These are phyloP conservation scores for Corniculantispora saksenae DNA, from an alignment of 2,329 filamentous ascomycete genomes.

Conservation along the genomic window DNA sequence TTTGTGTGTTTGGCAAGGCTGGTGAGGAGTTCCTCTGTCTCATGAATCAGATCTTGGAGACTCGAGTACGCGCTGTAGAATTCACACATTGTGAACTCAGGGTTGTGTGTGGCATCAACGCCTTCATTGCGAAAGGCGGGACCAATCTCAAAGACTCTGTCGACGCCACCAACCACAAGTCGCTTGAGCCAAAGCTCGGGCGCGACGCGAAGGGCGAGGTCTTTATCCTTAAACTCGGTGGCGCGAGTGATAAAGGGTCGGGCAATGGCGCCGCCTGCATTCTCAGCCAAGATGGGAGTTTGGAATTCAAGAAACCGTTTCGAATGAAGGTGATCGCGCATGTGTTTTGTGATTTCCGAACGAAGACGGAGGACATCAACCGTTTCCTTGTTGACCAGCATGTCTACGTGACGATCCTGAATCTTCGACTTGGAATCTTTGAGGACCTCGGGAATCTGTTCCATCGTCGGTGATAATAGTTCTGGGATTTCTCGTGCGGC, in stretches of 20 bases:
- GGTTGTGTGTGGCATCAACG: slow-evolving; percentile 88
- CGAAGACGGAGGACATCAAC: slow-evolving; percentile 73
- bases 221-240: slow-evolving; percentile 71
- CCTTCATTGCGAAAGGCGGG: slow-evolving; percentile 92
- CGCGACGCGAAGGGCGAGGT: slow-evolving; percentile 80
- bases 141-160: slow-evolving; percentile 90
- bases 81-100: slow-evolving; percentile 96
- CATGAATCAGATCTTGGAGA: slow-evolving; percentile 70
- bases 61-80: slow-evolving; percentile 89
- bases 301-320: slow-evolving; percentile 81
- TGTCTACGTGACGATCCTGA: slow-evolving; percentile 80
- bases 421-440: slow-evolving; percentile 71
- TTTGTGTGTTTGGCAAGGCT: slow-evolving; percentile 57
- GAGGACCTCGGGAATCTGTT: slow-evolving; percentile 72
- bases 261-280: slow-evolving; percentile 84
- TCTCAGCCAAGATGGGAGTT: slow-evolving; percentile 81
- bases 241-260: slow-evolving; percentile 81
- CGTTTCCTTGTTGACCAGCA: slow-evolving; percentile 71
- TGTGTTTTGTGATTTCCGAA: slow-evolving; percentile 69
- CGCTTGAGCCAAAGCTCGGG: slow-evolving; percentile 96
- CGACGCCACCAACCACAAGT: slow-evolving; percentile 83
- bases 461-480: slow-evolving; percentile 75
- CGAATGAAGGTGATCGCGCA: slow-evolving; percentile 73
- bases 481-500: slow-evolving; percentile 67
- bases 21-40: slow-evolving; percentile 72